Evolutionary conservation across 768 basidiomycete species (phyloP), one percentile per base, ranked within the genome.

Genomic region (Lactifluus echinatus): DNA sequence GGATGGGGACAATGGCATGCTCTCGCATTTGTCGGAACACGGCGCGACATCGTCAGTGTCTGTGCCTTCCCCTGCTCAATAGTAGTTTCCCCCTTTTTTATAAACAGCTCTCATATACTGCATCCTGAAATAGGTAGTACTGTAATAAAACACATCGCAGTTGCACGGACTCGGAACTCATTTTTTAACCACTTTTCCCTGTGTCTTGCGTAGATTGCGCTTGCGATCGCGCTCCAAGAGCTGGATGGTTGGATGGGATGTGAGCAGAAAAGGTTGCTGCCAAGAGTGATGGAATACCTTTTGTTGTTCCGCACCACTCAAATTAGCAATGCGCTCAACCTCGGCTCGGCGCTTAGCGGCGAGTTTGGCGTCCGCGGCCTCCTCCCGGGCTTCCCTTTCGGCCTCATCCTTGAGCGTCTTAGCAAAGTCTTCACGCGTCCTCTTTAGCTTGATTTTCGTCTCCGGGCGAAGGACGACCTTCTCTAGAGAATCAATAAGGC

Each of bases 241-340:
- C 84, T 87, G 56, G 0, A 33, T 10, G 57, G 15, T 19, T 34
- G 36, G 37, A 36, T 36, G 28, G 28, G 21, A 21, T 24, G 33
- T 52, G n/a, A 57, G 28, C 8, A 21, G 21, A 36, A 23, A 31
- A 48, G 24, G 31, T 40, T n/a, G n/a, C n/a, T n/a, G 28, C 48
- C 14, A 47, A 33, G 39, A 63, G 45, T 64, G 53, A 11, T n/a
- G 39, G 60, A 67, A 47, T 50, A 84, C 87, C 82, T 92, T 93
- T 75, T 84, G 82, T 74, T 92, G 90, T 64, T 92, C 89, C 19
- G 82, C 78, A 29, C 89, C 77, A 65, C 84, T 86, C 54, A 93
- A 77, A 66, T 81, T 83, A 33, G 85, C 74, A 40, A 90, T 69
- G 62, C 80, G 76, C 58, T 89, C 90, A 62, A 90, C 79, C 68